phyloP scores from a whole-genome alignment of 2,329 filamentous ascomycete genomes.

The Nemania sp. region DNA sequence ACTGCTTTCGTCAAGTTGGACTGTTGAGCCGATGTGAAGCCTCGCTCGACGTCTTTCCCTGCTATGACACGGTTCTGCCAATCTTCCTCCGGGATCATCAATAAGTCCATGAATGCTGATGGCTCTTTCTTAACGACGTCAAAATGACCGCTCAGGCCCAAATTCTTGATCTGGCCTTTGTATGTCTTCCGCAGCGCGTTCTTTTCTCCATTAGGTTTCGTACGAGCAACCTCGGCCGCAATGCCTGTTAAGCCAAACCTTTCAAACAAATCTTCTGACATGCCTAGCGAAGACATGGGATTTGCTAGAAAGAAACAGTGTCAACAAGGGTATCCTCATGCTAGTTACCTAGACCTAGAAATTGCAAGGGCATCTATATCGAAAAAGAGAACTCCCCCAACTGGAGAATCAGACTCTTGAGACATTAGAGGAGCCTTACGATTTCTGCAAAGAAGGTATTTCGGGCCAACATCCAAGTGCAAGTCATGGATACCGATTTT shows the following conservation, averaged over 20 bases:
- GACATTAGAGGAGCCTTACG: conserved; percentile 61
- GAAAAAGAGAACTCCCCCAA: conserved; percentile 22
- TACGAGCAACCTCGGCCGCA: conserved; percentile 64
- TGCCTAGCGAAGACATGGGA: conserved; percentile 50
- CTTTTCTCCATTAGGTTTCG: conserved; percentile 67
- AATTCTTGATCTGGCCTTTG: conserved; percentile 68
- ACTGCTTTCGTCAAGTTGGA: conserved; percentile 54
- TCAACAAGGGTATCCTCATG: conserved; percentile 47
- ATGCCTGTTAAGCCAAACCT: conserved; percentile 59
- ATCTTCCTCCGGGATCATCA: conserved; percentile 56
- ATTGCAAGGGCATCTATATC: conserved; percentile 21
- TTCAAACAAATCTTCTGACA: conserved; percentile 62
- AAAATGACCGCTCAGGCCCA: conserved; percentile 64
- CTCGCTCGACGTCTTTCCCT: conserved; percentile 58
- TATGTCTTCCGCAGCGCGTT: conserved; percentile 69
- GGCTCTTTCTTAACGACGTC: conserved; percentile 61
- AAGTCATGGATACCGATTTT: conserved; percentile 65
- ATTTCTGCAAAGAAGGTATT: conserved; percentile 68
- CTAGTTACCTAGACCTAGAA: conserved; percentile 22
- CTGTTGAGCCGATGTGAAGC: conserved; percentile 51
- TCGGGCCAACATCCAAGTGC: conserved; percentile 67
- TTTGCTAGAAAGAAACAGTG: conserved; percentile 53
- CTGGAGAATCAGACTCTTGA: conserved; percentile 39
- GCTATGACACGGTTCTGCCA: conserved; percentile 60
- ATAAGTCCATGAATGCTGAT: conserved; percentile 56